Conservation (phyloP, 2,329 filamentous ascomycete genomes). For the Fusarium liriodendri region DNA sequence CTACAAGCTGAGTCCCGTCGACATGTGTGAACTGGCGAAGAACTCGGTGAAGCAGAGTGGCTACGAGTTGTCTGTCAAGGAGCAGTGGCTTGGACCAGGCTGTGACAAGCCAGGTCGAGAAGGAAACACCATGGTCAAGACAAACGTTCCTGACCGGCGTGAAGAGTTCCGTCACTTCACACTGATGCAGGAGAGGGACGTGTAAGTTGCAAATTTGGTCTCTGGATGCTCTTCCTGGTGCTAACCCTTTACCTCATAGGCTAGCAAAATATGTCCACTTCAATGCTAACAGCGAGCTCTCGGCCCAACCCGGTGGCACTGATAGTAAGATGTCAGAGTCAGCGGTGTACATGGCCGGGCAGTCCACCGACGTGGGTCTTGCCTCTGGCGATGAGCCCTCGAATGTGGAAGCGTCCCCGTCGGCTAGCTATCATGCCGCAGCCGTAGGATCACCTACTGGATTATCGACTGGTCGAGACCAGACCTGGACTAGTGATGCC, state of each 20-base stretch:
- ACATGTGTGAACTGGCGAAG: conserved; percentile 98
- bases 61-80: conserved; percentile 89
- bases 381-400: conserved; percentile 7
- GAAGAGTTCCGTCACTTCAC: conserved; percentile 93
- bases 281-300: conserved; percentile 40
- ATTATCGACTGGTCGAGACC: conserved; percentile 45
- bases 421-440: conserved; percentile 15
- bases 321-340: conserved; percentile 33
- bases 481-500: conserved; percentile 52
- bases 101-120: conserved; percentile 82
- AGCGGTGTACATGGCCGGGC: conserved; percentile 20
- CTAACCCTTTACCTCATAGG: conserved; percentile 42
- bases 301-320: conserved; percentile 12
- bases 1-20: conserved; percentile 95
- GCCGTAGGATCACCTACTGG: conserved; percentile 35
- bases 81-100: conserved; percentile 87
- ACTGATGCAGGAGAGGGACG: conserved; percentile 81
- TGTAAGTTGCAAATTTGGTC: conserved; percentile 67
- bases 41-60: conserved; percentile 96
- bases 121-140: conserved; percentile 95
- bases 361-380: conserved; percentile 1
- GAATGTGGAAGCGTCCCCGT: conserved; percentile 22
- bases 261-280: conserved; percentile 57
- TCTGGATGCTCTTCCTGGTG: background rate
- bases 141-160: conserved; percentile 93